These are phyloP conservation scores for Allium sativum DNA, from an alignment of 106 monocot genomes.

Conservation along the genomic window DNA sequence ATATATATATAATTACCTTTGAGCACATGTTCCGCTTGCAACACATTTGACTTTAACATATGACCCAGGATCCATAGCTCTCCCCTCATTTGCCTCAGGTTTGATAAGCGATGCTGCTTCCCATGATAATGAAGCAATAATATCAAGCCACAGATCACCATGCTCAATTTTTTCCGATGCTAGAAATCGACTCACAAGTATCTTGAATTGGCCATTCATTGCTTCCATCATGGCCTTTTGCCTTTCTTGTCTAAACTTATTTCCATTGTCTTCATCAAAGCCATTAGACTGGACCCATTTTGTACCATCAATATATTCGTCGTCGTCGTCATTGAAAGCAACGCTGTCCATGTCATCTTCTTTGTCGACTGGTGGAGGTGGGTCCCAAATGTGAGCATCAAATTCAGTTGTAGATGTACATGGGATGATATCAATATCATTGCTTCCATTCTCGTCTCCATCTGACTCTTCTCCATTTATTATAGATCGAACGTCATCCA, in stretches of 20 bases:
- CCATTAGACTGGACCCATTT: slow-evolving; percentile 59
- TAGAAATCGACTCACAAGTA: slow-evolving; percentile 68
- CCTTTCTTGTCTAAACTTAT: slow-evolving; percentile 42
- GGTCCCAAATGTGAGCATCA: slow-evolving; percentile 53
- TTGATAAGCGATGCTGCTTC: slow-evolving; percentile 75
- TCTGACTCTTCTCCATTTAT: slow-evolving; percentile 29
- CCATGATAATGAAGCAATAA: slow-evolving; percentile 82
- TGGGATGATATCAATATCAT: slow-evolving; percentile 3
- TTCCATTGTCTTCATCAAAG: slow-evolving; percentile 30
- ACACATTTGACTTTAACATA: slow-evolving; percentile 93
- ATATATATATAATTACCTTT: slow-evolving; percentile 85
- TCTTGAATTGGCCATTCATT: slow-evolving; percentile 87
- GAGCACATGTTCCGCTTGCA: slow-evolving; percentile 49
- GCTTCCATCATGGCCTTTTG: slow-evolving; percentile 75
- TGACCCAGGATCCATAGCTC: slow-evolving; percentile 85
- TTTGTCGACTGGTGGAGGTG: slow-evolving; percentile 63
- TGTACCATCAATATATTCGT: slow-evolving; percentile 50
- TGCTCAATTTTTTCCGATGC: slow-evolving; percentile 60
- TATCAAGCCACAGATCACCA: slow-evolving; percentile 59
- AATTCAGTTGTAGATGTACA: slow-evolving; percentile 19
- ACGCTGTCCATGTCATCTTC: slow-evolving; percentile 61
- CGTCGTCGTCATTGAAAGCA: slow-evolving; percentile 65
- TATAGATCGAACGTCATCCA: slow-evolving; percentile 23
- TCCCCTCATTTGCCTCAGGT: slow-evolving; percentile 76
- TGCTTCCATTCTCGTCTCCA: slow-evolving; percentile 13